phyloP scores from a whole-genome alignment of 129 eudicot genomes.

The Gnaphalium uliginosum region DNA sequence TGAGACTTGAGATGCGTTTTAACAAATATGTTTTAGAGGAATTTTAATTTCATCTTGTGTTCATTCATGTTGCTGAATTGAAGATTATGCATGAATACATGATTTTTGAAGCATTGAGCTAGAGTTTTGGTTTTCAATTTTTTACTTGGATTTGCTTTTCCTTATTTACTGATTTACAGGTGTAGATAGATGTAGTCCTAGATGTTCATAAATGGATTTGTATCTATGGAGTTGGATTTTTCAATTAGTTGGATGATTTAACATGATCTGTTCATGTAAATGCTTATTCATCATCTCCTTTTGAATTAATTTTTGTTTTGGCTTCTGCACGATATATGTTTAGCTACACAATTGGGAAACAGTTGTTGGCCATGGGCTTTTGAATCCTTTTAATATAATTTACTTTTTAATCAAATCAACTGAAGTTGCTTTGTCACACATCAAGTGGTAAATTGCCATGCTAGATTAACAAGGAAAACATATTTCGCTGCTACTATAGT shows the following conservation, averaged over 20 bases:
- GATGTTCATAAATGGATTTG: not conserved
- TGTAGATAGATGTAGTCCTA: not conserved
- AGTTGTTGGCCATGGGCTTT: not conserved
- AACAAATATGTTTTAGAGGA: no score
- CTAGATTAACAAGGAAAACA: not conserved
- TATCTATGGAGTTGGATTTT: slow-evolving; percentile 1
- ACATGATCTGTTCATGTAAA: slow-evolving; percentile 1
- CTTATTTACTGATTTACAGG: slow-evolving; percentile 8
- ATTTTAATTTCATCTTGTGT: not conserved
- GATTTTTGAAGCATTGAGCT: not conserved
- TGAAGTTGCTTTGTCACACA: slow-evolving; percentile 3
- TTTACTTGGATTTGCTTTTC: not conserved
- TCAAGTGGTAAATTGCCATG: slow-evolving; percentile 6
- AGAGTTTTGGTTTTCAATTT: slow-evolving; percentile 16
- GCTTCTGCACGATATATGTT: not conserved
- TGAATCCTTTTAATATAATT: not conserved
- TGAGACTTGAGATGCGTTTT: no score
- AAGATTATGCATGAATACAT: not conserved
- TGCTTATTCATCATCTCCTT: not conserved
- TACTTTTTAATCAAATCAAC: not conserved
- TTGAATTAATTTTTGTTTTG: slow-evolving; percentile 2
- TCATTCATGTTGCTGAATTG: not conserved
- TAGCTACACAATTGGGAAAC: not conserved
- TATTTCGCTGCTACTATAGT: not conserved
- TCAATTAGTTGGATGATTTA: not conserved